Evolutionary conservation across 306 rosid genomes (phyloP), one percentile per base, ranked within the genome.

Genomic region (Carpinus viminea): DNA sequence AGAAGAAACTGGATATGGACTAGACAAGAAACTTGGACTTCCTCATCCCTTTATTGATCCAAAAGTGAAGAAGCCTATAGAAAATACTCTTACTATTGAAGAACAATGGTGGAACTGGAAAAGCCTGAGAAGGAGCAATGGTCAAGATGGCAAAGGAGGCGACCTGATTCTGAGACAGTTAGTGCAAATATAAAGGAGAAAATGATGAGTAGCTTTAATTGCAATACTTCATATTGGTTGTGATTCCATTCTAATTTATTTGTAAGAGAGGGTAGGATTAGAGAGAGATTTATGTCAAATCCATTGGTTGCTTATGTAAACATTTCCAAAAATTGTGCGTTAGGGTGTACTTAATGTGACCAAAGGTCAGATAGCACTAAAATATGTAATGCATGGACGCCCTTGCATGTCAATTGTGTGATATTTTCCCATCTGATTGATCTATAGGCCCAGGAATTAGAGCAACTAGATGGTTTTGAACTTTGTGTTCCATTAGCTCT

Each of bases 111-210:
- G 99, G 99, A 85, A 95, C 84, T 95, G 99, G 99, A 87, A 83
- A 85, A 93, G 76, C 96, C 98, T 28, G 98, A 93, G 68, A 89
- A 93, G 38, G 98, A 91, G 55, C 92, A 90, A 72, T 95, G 98
- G 98, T 95, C 99, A 73, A 90, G 99, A 79, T 95, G 99, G 99
- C 98, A 95, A 80, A 90, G 99, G 84, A 95, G 98, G 85, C 81
- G 82, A 72, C 98, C 99, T 3, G 98, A 95, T 81, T 76, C 76
- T 87, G 99, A 95, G 85, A 95, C 97, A 91, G 99, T 95, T 76
- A 75, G 98, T 91, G 74, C 78, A 57, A 74, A 43, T 28, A 61
- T 55, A 55, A 38, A 53, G 71, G 46, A 52, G 53, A 76, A 21
- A 24, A 24, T 24, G 50, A 18, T 3, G 24, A 38, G 24, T 18